Conservation (phyloP, 2,329 filamentous ascomycete species). For the Pseudocercospora pini-densiflorae region DNA sequence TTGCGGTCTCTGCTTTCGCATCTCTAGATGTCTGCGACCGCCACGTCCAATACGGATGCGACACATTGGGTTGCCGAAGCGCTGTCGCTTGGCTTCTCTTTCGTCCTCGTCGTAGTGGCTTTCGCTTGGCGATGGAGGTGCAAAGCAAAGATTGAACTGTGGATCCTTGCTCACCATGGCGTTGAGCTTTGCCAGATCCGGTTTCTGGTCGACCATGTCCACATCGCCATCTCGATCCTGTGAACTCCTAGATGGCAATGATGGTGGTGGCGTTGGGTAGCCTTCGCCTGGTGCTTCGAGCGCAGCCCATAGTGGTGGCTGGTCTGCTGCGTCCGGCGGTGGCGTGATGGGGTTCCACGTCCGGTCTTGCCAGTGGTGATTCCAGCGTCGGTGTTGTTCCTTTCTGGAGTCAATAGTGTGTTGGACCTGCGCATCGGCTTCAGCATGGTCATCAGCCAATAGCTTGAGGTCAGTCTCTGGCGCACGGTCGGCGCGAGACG, state of each 20-base stretch:
- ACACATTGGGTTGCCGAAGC: slow-evolving; percentile 63
- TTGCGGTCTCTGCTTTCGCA: slow-evolving; percentile 33
- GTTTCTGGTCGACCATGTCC: slow-evolving; percentile 41
- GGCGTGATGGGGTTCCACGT: slow-evolving; percentile 85
- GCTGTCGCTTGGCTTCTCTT: slow-evolving; percentile 27
- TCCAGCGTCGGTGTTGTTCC: slow-evolving; percentile 88
- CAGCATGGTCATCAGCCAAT: slow-evolving; percentile 75
- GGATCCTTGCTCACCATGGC: slow-evolving; percentile 30
- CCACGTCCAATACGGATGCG: slow-evolving; percentile 83
- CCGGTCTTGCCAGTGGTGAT: slow-evolving; percentile 84
- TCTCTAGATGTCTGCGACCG: slow-evolving; percentile 86
- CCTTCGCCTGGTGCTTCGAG: slow-evolving; percentile 29
- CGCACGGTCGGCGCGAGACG: slow-evolving; percentile 65
- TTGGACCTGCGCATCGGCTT: slow-evolving; percentile 81
- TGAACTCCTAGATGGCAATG: slow-evolving; percentile 48
- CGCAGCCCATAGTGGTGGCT: slow-evolving; percentile 36
- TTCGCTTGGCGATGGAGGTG: slow-evolving; percentile 18
- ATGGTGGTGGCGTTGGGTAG: slow-evolving; percentile 54
- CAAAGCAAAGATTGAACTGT: slow-evolving; percentile 30
- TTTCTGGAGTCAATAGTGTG: slow-evolving; percentile 85
- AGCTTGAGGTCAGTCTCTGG: slow-evolving; percentile 79
- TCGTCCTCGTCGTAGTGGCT: slow-evolving; percentile 19
- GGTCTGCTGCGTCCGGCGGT: slow-evolving; percentile 60
- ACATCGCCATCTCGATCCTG: slow-evolving; percentile 45
- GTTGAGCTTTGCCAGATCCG: slow-evolving; percentile 23